Evolutionary conservation across 2,329 filamentous ascomycete species (phyloP).

Genomic region (Sclerotinia trifoliorum): DNA sequence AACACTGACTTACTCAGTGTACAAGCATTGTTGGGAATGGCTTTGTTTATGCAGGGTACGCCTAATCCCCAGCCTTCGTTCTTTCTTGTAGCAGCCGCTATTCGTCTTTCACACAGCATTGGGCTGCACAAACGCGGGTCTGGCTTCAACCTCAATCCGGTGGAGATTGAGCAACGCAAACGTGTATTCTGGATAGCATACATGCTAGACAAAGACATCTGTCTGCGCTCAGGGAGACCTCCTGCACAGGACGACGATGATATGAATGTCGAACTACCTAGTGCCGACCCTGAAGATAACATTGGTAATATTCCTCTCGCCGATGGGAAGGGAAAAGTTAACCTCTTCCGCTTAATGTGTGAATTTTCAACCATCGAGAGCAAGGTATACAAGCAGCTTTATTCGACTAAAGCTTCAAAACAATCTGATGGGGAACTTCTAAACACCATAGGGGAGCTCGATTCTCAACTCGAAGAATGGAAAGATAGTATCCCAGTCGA

Average conservation of each 20-base stretch:
- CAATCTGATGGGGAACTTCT: constrained; percentile 90
- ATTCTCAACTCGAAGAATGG: constrained; percentile 88
- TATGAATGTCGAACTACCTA: constrained; percentile 95
- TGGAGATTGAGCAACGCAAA: constrained; percentile 89
- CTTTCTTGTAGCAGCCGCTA: constrained; percentile 85
- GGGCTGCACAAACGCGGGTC: constrained; percentile 91
- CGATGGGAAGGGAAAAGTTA: constrained; percentile 88
- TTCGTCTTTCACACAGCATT: constrained; percentile 88
- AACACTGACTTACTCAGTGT: constrained; percentile 95
- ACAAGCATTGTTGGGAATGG: constrained; percentile 90
- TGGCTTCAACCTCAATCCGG: constrained; percentile 87
- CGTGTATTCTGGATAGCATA: constrained; percentile 77
- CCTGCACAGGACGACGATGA: constrained; percentile 74
- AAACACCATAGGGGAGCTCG: constrained; percentile 93
- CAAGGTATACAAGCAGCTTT: constrained; percentile 88
- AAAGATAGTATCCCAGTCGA: constrained; percentile 94
- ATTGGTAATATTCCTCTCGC: constrained; percentile 91
- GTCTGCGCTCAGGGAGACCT: constrained; percentile 68
- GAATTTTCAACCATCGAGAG: constrained; percentile 90
- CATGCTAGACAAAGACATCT: constrained; percentile 71
- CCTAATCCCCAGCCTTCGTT: constrained; percentile 95
- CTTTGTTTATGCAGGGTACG: constrained; percentile 91
- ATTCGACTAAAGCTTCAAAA: constrained; percentile 87
- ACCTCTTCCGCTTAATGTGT: constrained; percentile 90
- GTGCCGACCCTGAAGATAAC: constrained; percentile 85